Evolutionary conservation across 2,329 filamentous ascomycete species (phyloP).

Genomic region (Exophiala sp.): DNA sequence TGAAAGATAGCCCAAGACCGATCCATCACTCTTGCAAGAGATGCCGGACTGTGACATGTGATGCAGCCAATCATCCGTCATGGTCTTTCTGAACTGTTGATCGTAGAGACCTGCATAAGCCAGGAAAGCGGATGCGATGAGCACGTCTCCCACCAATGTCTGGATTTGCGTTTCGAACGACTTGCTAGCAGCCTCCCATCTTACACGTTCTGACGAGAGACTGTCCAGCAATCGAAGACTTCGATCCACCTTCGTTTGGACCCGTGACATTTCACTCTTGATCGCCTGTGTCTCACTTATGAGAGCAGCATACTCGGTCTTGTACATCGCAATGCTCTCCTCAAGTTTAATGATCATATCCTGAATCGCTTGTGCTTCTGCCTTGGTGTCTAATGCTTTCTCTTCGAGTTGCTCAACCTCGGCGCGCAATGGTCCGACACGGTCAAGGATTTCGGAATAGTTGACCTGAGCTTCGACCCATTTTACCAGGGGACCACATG

Average conservation of each 20-base stretch:
- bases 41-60: constrained; percentile 92
- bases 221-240: constrained; percentile 93
- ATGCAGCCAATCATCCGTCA: constrained; percentile 96
- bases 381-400: constrained; percentile 85
- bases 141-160: constrained; percentile 90
- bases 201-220: constrained; percentile 83
- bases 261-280: constrained; percentile 92
- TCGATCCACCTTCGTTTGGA: constrained; percentile 96
- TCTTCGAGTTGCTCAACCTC: constrained; percentile 87
- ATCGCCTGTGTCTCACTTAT: constrained; percentile 97
- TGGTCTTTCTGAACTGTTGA: constrained; percentile 94
- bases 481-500: constrained; percentile 92
- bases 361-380: constrained; percentile 86
- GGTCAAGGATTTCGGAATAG: constrained; percentile 95
- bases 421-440: constrained; percentile 85
- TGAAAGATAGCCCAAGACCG: constrained; percentile 92
- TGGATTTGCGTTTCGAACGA: constrained; percentile 98
- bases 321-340: constrained; percentile 88
- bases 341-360: constrained; percentile 81
- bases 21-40: constrained; percentile 87
- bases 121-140: constrained; percentile 94
- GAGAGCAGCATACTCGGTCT: constrained; percentile 89
- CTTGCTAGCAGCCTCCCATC: constrained; percentile 97
- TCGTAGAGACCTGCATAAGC: constrained; percentile 97
- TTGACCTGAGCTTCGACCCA: constrained; percentile 97